Percentiles rank a stretch among this genome's conserved stretches.
Evolutionary conservation across 306 rosid species (phyloP).

Genomic region (Glycyrrhiza uralensis): DNA sequence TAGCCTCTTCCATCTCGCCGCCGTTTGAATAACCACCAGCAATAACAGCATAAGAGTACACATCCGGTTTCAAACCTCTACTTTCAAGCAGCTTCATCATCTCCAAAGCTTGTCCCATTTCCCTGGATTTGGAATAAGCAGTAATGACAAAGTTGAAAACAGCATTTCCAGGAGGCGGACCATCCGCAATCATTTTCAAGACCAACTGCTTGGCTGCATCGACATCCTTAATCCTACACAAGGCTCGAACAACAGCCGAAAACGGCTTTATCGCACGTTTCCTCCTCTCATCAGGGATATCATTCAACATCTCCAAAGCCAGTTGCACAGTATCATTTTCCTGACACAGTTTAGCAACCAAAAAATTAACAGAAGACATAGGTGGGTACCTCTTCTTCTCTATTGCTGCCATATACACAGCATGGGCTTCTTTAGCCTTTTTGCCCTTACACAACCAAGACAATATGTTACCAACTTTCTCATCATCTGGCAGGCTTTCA

Average conservation of each 20-base stretch:
- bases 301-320: slow-evolving; percentile 56
- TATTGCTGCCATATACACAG: slow-evolving; percentile 48
- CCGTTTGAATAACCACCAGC: slow-evolving; percentile 69
- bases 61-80: slow-evolving; percentile 86
- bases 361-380: slow-evolving; percentile 27
- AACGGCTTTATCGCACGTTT: slow-evolving; percentile 59
- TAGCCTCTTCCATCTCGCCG: slow-evolving; percentile 82
- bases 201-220: slow-evolving; percentile 58
- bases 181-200: slow-evolving; percentile 59
- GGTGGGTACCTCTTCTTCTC: slow-evolving; percentile 42
- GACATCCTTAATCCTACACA: slow-evolving; percentile 63
- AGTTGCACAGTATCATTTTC: slow-evolving; percentile 51
- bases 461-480: slow-evolving; percentile 56
- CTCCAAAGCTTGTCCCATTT: slow-evolving; percentile 57
- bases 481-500: slow-evolving; percentile 43
- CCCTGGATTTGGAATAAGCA: slow-evolving; percentile 56
- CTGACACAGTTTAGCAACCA: slow-evolving; percentile 47
- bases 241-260: slow-evolving; percentile 50
- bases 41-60: slow-evolving; percentile 64
- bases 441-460: slow-evolving; percentile 70
- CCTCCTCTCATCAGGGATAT: slow-evolving; percentile 40
- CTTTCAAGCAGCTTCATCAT: slow-evolving; percentile 59
- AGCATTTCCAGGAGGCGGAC: slow-evolving; percentile 82
- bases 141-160: slow-evolving; percentile 67
- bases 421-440: slow-evolving; percentile 50